Base-by-base conservation (phyloP, 2,329 filamentous ascomycete species). In the Trichoderma sp. region DNA sequence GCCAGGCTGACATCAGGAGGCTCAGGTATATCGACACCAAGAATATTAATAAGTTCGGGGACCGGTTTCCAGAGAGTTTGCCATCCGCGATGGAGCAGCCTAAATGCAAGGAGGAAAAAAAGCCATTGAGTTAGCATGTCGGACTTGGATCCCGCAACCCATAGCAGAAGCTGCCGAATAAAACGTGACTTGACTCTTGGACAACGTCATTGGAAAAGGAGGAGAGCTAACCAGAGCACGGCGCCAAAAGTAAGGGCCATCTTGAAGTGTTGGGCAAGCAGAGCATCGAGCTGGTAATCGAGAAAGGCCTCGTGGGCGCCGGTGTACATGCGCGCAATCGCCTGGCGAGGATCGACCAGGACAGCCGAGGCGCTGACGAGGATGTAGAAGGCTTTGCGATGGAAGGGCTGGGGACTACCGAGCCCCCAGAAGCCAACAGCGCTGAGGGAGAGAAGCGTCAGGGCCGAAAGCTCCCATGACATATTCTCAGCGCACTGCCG, bases 21-120 rank as follows among this genome's bases (percentile, higher is more conserved):
- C 71, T 94, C 90, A 70, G 96, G 96, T 63, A 99, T 95, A 77
- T 99, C 96, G 77, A 98, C 90, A 70, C 95, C 94, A 59, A 99
- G 89, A 60, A 97, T 92, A 74, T 90, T 90, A 75, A 98, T 94
- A 59, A 99, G 88, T 72, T 97, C 90, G 68, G 95, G 92, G 68
- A 97, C 93, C 28, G 95, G 94, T 75, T 95, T 97, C 81, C 92
- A 91, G 66, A 97, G 85, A 46, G 96, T 96, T 77, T 94, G 92
- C 82, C 91, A 93, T 71, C 93, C 92, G 77, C 96, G 90, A 78
- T 92, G 91, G 70, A 94, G 85, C 70, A 97, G 86, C 93, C 93
- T 96, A n/a, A 18, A 43, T 8, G 39, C 7, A 43, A 66, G 39
- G 65, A 59, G 46, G 51, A 60, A 52, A 28, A 16, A 54, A 16